phyloP scores from a whole-genome alignment of 768 basidiomycete genomes.

The Lactarius pseudohatsudake region DNA sequence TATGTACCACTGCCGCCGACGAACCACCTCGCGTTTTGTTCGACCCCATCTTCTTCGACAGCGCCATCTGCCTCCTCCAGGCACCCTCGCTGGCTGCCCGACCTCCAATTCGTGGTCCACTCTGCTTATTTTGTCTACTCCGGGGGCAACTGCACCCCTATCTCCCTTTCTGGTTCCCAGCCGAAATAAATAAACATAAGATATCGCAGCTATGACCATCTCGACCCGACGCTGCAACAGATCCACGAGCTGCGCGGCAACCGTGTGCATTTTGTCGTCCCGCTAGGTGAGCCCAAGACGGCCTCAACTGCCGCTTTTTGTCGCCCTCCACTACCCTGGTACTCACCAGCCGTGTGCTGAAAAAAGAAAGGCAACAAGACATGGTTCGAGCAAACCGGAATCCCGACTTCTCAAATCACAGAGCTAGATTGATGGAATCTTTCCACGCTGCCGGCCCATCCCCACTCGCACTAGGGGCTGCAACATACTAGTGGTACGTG shows the following conservation, averaged over 20 bases:
- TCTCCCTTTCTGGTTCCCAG: no score
- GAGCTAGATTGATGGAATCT: constrained; percentile 47
- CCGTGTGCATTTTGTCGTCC: constrained; percentile 39
- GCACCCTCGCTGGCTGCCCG: no score
- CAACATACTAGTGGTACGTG: constrained; percentile 44
- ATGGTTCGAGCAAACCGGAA: constrained; percentile 36
- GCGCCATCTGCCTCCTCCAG: no score
- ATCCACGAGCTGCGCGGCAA: constrained; percentile 31
- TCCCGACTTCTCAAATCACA: constrained; percentile 35
- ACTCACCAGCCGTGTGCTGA: no score
- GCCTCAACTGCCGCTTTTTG: no score
- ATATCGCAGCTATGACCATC: constrained; percentile 40
- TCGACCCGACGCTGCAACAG: constrained; percentile 39
- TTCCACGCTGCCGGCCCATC: constrained; percentile 26
- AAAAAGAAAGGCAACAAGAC: constrained; percentile 32
- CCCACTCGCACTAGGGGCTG: constrained; percentile 30
- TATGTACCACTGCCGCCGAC: no score
- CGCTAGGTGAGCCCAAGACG: constrained; percentile 35
- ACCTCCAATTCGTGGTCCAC: no score
- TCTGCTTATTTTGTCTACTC: constrained; percentile 32
- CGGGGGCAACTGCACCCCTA: not conserved
- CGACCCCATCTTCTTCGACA: no score
- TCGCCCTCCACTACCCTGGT: no score
- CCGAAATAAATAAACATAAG: not conserved
- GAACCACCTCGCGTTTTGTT: no score